Conservation (phyloP, 352 stramenopile species). For the Globisporangium barbulae region DNA sequence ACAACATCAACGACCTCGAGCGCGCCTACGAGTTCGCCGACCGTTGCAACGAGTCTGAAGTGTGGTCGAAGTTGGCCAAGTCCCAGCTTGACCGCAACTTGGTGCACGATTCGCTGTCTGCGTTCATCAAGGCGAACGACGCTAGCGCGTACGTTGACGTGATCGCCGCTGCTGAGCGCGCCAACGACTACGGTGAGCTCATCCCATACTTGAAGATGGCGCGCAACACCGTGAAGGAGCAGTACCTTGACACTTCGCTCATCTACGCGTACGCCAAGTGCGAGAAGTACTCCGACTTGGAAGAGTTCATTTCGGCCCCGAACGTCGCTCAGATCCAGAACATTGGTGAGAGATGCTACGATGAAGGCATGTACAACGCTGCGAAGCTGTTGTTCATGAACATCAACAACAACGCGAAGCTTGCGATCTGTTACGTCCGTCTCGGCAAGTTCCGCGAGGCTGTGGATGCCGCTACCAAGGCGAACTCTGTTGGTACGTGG, state of each 20-base stretch:
- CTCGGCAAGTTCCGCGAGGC: slow-evolving; percentile 99
- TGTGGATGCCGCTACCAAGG: slow-evolving; percentile 98
- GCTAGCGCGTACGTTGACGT: slow-evolving; percentile 97
- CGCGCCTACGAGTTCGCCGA: slow-evolving; percentile 98
- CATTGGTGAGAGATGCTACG: slow-evolving; percentile 98
- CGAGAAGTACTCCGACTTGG: slow-evolving; percentile 97
- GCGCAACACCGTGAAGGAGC: slow-evolving; percentile 98
- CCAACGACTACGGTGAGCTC: slow-evolving; percentile 96
- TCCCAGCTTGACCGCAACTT: slow-evolving; percentile 96
- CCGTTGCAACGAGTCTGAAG: slow-evolving; percentile 96
- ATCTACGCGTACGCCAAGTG: slow-evolving; percentile 99
- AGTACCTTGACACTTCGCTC: slow-evolving; percentile 98
- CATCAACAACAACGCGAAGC: slow-evolving; percentile 99
- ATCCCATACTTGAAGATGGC: slow-evolving; percentile 99
- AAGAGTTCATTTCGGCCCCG: slow-evolving; percentile 98
- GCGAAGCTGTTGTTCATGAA: slow-evolving; percentile 99
- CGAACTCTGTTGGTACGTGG: slow-evolving; percentile 99
- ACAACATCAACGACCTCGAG: slow-evolving; percentile 98
- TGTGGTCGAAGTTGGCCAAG: slow-evolving; percentile 99
- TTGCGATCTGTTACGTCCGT: slow-evolving; percentile 99
- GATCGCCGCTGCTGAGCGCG: slow-evolving; percentile 95
- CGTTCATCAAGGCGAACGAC: slow-evolving; percentile 99
- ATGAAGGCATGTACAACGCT: slow-evolving; percentile 98
- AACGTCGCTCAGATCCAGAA: slow-evolving; percentile 99
- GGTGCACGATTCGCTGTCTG: slow-evolving; percentile 96